Evolutionary conservation across 495 filamentous ascomycete genomes (phyloP), one percentile per base, ranked within the genome.

Genomic region (Aspergillus ellipticus): DNA sequence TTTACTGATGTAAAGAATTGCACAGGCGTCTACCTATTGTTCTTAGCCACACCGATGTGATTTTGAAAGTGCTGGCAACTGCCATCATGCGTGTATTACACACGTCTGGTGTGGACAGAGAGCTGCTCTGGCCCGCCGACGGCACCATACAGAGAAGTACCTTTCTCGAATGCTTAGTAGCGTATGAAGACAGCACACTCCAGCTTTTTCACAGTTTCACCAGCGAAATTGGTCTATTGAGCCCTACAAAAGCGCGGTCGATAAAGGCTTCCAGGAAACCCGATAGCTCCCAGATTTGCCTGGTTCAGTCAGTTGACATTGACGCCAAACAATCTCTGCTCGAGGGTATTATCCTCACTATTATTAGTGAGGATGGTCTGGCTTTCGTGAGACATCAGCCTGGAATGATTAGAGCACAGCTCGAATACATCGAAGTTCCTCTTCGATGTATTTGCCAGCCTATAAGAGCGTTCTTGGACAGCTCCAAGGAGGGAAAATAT

Each of bases 351-450:
- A 50, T 59, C 16, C 46, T 65, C 29, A 35, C 52, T 26, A 16
- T 41, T 6, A 17, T 42, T 15, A 24, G 20, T 22, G 9, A 22
- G 4, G 35, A 50, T 21, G 17, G 17, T 26, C 3, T 65, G 10
- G 4, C 43, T 22, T 61, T 65, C 17, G 55, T 65, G 56, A 24
- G 42, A 24, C 31, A 50, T 22, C 6, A 10, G 6, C 16, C 37
- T 7, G 26, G 45, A 6, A 17, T 9, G 10, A 9, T 28, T 37
- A 37, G 33, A 19, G 17, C 16, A n/a, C 46, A 35, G 15, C 37
- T 58, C 24, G 17, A 58, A 21, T 57, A 59, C 9, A 39, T 55
- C 33, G 51, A 56, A n/a, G 22, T 65, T 17, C 51, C 35, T 39
- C 2, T 49, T 0, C 11, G 51, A 2, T 16, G 28, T 20, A 35